Percentiles rank a stretch among this genome's conserved stretches.
phyloP scores from a whole-genome alignment of 1,139 yeast genomes.

The Taphrina sp. region DNA sequence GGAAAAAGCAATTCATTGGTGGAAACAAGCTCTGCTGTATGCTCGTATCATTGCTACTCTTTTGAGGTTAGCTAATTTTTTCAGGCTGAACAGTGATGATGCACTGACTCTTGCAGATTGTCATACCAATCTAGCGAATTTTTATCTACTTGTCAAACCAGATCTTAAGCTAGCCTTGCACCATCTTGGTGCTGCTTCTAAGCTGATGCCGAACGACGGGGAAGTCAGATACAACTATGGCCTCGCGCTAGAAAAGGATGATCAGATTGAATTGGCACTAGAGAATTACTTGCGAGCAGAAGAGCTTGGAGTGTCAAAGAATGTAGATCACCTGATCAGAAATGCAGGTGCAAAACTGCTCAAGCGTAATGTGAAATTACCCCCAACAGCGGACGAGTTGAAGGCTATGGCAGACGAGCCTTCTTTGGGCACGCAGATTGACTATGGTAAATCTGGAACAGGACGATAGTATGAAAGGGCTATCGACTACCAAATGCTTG shows the following conservation, averaged over 20 bases:
- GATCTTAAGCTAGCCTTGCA: constrained; percentile 9
- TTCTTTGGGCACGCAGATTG: constrained; percentile 31
- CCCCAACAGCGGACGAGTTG: constrained; percentile 15
- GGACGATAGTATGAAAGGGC: constrained; percentile 5
- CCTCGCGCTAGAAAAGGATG: constrained; percentile 30
- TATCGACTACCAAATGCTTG: too few relatives aligned
- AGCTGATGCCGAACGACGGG: constrained; percentile 22
- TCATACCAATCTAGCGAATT: constrained; percentile 30
- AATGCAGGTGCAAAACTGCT: constrained; percentile 28
- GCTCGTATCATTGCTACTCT: background rate
- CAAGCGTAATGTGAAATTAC: constrained; percentile 17
- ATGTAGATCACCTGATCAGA: constrained; percentile 17
- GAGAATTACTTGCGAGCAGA: constrained; percentile 30
- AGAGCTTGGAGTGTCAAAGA: constrained; percentile 20
- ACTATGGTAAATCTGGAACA: constrained; percentile 16
- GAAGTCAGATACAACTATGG: constrained; percentile 30
- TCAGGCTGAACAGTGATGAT: constrained; percentile 6
- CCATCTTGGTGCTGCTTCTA: constrained; percentile 20
- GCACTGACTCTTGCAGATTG: constrained; percentile 12
- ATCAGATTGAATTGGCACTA: constrained; percentile 20
- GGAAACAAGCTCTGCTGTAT: constrained; percentile 23
- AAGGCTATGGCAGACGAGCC: constrained; percentile 12
- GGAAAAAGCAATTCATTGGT: constrained; percentile 2
- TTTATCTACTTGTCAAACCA: constrained; percentile 16
- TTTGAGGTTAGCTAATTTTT: background rate